Percentiles rank a stretch among this genome's conserved stretches.
phyloP scores from a whole-genome alignment of 345 rosid species.

The Eucalyptus cloeziana region DNA sequence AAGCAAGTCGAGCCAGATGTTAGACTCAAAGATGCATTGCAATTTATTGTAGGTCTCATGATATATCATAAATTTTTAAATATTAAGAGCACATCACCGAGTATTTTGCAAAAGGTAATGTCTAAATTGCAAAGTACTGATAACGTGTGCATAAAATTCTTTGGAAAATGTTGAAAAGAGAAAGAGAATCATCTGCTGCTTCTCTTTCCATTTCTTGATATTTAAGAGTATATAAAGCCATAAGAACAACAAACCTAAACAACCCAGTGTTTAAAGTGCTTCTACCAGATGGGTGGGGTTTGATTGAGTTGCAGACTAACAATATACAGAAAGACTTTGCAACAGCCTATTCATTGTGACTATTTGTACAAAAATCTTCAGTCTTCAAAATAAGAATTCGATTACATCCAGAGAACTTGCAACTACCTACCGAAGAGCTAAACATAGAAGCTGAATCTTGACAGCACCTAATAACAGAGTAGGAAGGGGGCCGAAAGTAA shows the following conservation, averaged over 20 bases:
- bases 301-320: background rate
- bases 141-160: background rate
- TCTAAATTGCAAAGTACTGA: background rate
- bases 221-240: background rate
- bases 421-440: too few species aligned
- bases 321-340: background rate
- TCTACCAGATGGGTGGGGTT: background rate
- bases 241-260: background rate
- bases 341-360: background rate
- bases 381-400: background rate
- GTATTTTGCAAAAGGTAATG: background rate
- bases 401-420: background rate
- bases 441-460: too few species aligned
- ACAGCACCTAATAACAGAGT: too few species aligned
- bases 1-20: background rate
- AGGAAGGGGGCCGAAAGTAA: background rate
- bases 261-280: background rate
- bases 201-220: background rate
- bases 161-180: background rate
- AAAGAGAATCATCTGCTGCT: background rate
- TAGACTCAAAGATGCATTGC: background rate
- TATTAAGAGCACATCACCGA: background rate
- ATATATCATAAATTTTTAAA: background rate
- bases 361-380: background rate
- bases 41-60: background rate